Evolutionary conservation across 768 basidiomycete species (phyloP).

Genomic region (Tricholoma matsutake): DNA sequence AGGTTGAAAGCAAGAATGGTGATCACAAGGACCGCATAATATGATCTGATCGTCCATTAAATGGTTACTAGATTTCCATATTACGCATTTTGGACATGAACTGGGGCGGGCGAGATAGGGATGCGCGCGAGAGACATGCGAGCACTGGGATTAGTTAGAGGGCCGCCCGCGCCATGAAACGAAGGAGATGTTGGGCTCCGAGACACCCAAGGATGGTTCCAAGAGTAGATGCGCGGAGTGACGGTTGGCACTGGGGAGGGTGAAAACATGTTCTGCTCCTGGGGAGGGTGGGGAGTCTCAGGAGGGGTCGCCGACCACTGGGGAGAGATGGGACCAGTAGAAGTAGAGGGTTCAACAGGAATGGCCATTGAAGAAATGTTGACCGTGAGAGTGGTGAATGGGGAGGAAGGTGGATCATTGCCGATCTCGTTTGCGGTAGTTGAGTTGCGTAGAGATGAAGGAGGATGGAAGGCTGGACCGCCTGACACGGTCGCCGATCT

Average conservation of each 20-base stretch:
- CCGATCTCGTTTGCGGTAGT: slow-evolving; percentile 19
- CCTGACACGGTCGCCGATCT: slow-evolving; percentile 22
- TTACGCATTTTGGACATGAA: slow-evolving; percentile 42
- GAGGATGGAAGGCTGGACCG: slow-evolving; percentile 20
- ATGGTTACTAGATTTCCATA: slow-evolving; percentile 11
- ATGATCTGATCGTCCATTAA: slow-evolving; percentile 9
- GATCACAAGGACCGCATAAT: background rate
- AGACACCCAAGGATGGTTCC: slow-evolving; percentile 33
- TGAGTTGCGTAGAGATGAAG: slow-evolving; percentile 20
- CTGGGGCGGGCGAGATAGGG: slow-evolving; percentile 37
- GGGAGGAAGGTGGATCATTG: slow-evolving; percentile 8
- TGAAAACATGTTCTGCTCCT: slow-evolving; percentile 27
- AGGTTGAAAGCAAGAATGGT: background rate
- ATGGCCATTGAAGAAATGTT: slow-evolving; percentile 36
- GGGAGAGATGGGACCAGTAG: slow-evolving; percentile 27
- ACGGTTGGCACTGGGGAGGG: slow-evolving; percentile 56
- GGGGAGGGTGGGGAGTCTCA: slow-evolving; percentile 18
- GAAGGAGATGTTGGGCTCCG: slow-evolving; percentile 33
- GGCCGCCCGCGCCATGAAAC: slow-evolving; percentile 33
- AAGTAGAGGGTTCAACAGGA: slow-evolving; percentile 27
- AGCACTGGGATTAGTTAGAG: slow-evolving; percentile 55
- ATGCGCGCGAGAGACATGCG: slow-evolving; percentile 60
- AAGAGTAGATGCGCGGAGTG: slow-evolving; percentile 56
- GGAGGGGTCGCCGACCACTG: slow-evolving; percentile 25
- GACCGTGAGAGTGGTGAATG: slow-evolving; percentile 24